phyloP scores from a whole-genome alignment of 495 filamentous ascomycete genomes.

The Neurospora sp. region DNA sequence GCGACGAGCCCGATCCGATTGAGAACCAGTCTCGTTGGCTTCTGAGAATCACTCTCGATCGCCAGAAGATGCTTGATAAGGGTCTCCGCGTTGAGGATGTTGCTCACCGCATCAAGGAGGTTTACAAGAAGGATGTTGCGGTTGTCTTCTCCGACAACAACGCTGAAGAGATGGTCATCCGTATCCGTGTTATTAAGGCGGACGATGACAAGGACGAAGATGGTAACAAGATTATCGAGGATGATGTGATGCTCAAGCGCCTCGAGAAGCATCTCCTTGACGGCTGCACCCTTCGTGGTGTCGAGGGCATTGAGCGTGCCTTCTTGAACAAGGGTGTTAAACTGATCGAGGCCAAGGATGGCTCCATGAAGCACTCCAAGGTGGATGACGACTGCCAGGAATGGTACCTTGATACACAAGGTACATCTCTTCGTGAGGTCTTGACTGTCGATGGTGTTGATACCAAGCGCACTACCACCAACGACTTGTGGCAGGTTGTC shows the following conservation, averaged over 20 bases:
- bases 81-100: conserved; percentile 86
- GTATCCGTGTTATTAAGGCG: conserved; percentile 69
- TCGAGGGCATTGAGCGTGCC: conserved; percentile 75
- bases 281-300: conserved; percentile 79
- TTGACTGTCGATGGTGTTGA: conserved; percentile 83
- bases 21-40: conserved; percentile 87
- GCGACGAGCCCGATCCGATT: conserved; percentile 53
- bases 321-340: conserved; percentile 78
- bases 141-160: conserved; percentile 98
- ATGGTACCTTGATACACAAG: conserved; percentile 91
- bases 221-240: conserved; percentile 69
- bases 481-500: conserved; percentile 89
- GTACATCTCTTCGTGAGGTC: conserved; percentile 73
- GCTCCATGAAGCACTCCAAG: conserved; percentile 58
- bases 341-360: conserved; percentile 52
- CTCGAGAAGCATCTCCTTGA: conserved; percentile 86
- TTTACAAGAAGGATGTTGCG: conserved; percentile 77
- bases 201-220: conserved; percentile 64
- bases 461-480: conserved; percentile 79
- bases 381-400: conserved; percentile 63
- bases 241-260: conserved; percentile 82
- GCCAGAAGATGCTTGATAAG: conserved; percentile 91
- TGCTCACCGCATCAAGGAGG: conserved; percentile 75
- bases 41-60: conserved; percentile 84
- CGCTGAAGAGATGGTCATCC: conserved; percentile 88